Conservation (phyloP, 73 alveolate genomes). For the Uronychia setigera region DNA sequence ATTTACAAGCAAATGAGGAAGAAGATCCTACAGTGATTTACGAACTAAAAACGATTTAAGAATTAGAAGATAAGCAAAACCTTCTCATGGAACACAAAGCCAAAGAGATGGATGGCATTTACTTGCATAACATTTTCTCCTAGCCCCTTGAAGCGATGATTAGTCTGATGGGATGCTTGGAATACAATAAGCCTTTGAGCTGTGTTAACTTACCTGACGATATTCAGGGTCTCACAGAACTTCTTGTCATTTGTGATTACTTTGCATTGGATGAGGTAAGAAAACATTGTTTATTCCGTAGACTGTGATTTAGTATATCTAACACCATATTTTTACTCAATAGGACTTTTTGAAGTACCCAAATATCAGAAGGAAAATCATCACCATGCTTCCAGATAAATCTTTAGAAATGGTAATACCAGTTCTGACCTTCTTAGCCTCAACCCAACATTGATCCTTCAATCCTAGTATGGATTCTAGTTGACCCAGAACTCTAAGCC, state of each 20-base stretch:
- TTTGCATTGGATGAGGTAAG: conserved; percentile 21
- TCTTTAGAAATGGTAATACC: conserved; percentile 2
- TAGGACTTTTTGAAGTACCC: conserved; percentile 34
- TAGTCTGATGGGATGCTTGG: conserved; percentile 5
- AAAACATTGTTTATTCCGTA: neutral
- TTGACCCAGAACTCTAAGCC: conserved; percentile 35
- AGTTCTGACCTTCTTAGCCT: neutral
- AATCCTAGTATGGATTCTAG: conserved; percentile 15
- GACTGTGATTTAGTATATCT: neutral
- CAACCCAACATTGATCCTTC: conserved; percentile 24
- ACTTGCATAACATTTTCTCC: conserved; percentile 23
- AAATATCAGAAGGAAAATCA: conserved; percentile 34
- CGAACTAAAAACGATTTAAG: conserved; percentile 4
- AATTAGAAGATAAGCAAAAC: conserved; percentile 7
- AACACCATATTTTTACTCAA: neutral
- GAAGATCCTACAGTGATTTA: conserved; percentile 33
- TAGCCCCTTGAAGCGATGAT: conserved; percentile 24
- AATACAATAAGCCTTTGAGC: conserved; percentile 5
- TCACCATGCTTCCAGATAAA: conserved; percentile 24
- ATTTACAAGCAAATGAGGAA: conserved; percentile 8
- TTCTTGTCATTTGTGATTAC: conserved; percentile 40
- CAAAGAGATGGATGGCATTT: conserved; percentile 34
- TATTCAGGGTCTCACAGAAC: conserved; percentile 16
- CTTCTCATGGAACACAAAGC: neutral
- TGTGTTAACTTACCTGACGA: conserved; percentile 16